These are phyloP conservation scores for Leccinum solheimii DNA, from an alignment of 1,284 basidiomycete genomes.

Conservation along the genomic window DNA sequence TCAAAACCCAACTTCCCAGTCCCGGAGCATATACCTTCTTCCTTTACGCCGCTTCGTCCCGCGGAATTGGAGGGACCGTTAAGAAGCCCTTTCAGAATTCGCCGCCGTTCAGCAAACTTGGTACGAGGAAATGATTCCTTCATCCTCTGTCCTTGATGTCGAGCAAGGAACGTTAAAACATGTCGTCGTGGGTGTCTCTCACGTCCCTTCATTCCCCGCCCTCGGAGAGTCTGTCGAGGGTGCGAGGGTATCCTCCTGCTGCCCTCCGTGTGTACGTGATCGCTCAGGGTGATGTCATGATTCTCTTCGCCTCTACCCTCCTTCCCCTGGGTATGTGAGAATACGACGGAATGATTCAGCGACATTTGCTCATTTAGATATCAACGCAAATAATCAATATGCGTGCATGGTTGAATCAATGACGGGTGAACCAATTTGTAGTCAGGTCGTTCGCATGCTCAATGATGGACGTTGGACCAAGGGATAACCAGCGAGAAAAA, in stretches of 20 bases:
- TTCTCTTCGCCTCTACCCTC: not conserved
- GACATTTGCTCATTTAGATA: not conserved
- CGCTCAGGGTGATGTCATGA: not conserved
- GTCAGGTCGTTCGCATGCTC: not conserved
- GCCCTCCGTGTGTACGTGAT: not conserved
- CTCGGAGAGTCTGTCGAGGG: not conserved
- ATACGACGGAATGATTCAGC: not conserved
- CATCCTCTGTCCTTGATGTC: not conserved
- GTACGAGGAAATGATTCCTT: not conserved
- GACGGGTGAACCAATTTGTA: not conserved
- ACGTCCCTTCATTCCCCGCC: not conserved
- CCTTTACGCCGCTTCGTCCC: not conserved
- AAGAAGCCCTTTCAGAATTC: not conserved
- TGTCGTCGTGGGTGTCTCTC: not conserved
- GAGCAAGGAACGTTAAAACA: not conserved
- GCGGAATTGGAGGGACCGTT: not conserved
- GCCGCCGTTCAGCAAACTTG: not conserved
- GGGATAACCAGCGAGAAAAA: not conserved
- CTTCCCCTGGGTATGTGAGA: not conserved
- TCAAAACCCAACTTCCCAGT: not conserved
- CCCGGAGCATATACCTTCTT: not conserved
- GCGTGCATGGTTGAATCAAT: not conserved
- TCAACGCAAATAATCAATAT: not conserved
- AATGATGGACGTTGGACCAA: not conserved
- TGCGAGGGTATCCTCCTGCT: not conserved